These are phyloP conservation scores for Eucommia ulmoides DNA, from an alignment of 257 asterid species.

Conservation along the genomic window DNA sequence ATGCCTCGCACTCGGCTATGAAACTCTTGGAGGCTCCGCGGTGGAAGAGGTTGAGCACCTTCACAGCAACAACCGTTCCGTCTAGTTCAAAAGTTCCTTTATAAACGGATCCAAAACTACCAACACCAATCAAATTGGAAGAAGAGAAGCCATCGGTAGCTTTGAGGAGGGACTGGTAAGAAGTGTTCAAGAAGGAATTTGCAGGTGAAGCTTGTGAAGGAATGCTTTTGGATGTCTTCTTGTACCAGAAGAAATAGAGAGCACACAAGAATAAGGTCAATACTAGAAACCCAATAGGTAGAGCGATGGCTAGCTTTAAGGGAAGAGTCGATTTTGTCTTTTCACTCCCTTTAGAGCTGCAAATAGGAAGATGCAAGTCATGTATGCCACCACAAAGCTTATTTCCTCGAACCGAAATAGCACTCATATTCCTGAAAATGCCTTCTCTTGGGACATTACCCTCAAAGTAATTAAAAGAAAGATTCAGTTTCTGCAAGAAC, in stretches of 20 bases:
- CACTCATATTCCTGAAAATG: background rate
- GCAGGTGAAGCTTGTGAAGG: background rate
- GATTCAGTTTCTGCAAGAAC: slow-evolving; percentile 12
- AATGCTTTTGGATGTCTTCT: background rate
- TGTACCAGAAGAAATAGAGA: background rate
- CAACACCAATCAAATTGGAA: slow-evolving; percentile 7
- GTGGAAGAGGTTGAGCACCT: slow-evolving; percentile 13
- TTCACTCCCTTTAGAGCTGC: background rate
- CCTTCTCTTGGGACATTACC: background rate
- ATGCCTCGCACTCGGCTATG: slow-evolving; percentile 17
- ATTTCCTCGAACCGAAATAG: background rate
- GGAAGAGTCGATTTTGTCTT: background rate
- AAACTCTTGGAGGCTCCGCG: slow-evolving; percentile 19
- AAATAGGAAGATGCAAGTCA: background rate
- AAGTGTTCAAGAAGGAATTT: background rate
- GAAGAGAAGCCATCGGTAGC: background rate
- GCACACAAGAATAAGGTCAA: background rate
- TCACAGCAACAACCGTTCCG: slow-evolving; percentile 13
- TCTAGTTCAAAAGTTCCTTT: slow-evolving; percentile 11
- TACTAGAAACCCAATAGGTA: background rate
- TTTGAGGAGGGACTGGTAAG: background rate
- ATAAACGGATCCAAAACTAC: slow-evolving; percentile 14
- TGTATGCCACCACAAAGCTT: slow-evolving; percentile 2
- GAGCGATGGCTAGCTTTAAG: background rate
- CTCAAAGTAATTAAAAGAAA: slow-evolving; percentile 7